A percentile compares a stretch with the other conserved stretches of the same genome.
Evolutionary conservation across 2,329 filamentous ascomycete species (phyloP).

Genomic region (Didymella sp.): DNA sequence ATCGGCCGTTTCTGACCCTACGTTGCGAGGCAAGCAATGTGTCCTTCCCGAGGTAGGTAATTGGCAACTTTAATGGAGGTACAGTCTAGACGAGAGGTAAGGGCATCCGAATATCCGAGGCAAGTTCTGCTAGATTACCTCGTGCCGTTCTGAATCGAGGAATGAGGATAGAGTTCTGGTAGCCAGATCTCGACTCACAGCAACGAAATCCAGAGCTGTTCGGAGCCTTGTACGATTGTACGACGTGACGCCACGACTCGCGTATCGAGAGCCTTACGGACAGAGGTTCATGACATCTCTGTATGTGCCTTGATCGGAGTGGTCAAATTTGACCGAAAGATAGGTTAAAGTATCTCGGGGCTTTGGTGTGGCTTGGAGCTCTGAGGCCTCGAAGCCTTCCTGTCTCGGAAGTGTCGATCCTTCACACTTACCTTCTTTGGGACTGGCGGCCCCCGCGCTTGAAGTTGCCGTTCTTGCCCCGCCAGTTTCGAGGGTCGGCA

Average conservation of each 20-base stretch:
- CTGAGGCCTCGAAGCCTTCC: background rate
- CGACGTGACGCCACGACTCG: background rate
- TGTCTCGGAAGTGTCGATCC: constrained; percentile 3
- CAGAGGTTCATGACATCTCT: background rate
- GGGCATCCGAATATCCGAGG: constrained; percentile 2
- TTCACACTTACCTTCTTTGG: background rate
- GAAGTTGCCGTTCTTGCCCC: constrained; percentile 6
- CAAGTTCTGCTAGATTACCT: background rate
- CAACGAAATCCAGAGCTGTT: background rate
- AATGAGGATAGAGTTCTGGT: background rate
- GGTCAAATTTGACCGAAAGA: background rate
- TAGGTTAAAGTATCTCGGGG: background rate
- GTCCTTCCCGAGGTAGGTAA: constrained; percentile 4
- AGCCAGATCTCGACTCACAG: background rate
- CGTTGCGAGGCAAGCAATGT: constrained; percentile 4
- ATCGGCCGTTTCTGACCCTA: background rate
- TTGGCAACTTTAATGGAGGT: background rate
- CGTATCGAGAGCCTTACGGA: background rate
- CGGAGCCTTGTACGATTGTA: background rate
- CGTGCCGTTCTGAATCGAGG: background rate
- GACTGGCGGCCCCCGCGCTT: constrained; percentile 1
- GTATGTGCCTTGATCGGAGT: background rate
- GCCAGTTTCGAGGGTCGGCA: background rate
- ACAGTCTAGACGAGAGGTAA: background rate
- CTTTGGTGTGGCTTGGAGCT: background rate